phyloP scores from a whole-genome alignment of 139 green algal species.

The Picochlorum sp. region DNA sequence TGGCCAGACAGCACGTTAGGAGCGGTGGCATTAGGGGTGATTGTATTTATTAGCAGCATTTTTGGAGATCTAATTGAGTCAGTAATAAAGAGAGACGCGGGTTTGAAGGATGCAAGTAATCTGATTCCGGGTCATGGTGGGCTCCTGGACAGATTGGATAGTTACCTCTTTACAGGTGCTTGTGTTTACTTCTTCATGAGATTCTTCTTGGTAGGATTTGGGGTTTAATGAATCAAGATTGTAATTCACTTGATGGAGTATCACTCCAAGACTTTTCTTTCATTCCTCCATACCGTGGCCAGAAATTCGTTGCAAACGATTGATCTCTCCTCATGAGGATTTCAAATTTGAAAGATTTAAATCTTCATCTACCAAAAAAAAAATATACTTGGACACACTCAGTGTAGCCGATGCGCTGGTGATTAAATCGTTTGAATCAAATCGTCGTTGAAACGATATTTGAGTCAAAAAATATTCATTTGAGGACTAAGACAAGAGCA shows the following conservation, averaged over 20 bases:
- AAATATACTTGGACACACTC: too few species aligned
- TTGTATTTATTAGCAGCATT: constrained; percentile 73
- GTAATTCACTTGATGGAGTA: not conserved
- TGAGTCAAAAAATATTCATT: too few species aligned
- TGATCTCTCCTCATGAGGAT: too few species aligned
- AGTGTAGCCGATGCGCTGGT: too few species aligned
- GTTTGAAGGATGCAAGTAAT: constrained; percentile 88
- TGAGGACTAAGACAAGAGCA: too few species aligned
- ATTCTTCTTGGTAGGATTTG: constrained; percentile 19
- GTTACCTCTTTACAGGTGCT: constrained; percentile 93
- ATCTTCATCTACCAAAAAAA: too few species aligned
- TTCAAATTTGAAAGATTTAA: too few species aligned
- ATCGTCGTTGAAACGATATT: too few species aligned
- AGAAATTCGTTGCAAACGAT: too few species aligned
- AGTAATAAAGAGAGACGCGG: constrained; percentile 95
- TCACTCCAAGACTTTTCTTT: not conserved
- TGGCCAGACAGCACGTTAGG: constrained; percentile 20
- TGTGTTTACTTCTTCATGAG: constrained; percentile 66
- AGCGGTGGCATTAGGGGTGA: constrained; percentile 31
- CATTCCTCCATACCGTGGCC: too few species aligned
- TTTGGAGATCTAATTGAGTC: constrained; percentile 98
- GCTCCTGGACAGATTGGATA: constrained; percentile 90
- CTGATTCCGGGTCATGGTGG: constrained; percentile 96
- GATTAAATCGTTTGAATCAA: too few species aligned
- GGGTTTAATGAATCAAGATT: constrained; percentile 8